phyloP scores from a whole-genome alignment of 306 rosid species.

The Sophora flavescens region DNA sequence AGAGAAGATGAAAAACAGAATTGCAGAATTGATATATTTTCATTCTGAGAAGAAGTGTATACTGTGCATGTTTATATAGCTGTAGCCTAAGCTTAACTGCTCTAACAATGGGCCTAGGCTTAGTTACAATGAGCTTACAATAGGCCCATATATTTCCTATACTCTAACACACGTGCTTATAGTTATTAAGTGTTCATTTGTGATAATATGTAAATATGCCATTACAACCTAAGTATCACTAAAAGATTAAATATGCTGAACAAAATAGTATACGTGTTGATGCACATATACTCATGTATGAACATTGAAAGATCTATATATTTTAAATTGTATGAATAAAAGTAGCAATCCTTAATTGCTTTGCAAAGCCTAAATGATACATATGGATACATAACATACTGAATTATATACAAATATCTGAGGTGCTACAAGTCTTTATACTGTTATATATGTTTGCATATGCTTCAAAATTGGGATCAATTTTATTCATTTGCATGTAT shows the following conservation, averaged over 20 bases:
- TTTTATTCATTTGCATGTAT: slow-evolving; percentile 16
- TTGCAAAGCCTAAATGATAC: slow-evolving; percentile 1
- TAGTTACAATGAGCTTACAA: too few relatives aligned
- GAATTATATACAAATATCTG: neutral
- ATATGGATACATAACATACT: neutral
- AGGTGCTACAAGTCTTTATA: neutral
- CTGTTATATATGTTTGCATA: slow-evolving; percentile 2
- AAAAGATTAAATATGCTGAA: neutral
- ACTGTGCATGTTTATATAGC: too few relatives aligned
- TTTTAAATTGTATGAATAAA: slow-evolving; percentile 7
- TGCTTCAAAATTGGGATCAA: slow-evolving; percentile 8
- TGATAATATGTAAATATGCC: neutral
- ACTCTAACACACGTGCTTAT: neutral
- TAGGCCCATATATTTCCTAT: too few relatives aligned
- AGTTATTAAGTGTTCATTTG: neutral
- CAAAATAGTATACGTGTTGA: neutral
- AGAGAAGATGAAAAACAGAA: too few relatives aligned
- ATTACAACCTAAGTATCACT: neutral
- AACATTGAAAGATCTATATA: neutral
- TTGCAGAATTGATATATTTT: too few relatives aligned
- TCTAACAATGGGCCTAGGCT: too few relatives aligned
- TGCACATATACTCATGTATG: slow-evolving; percentile 4
- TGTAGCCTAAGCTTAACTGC: too few relatives aligned
- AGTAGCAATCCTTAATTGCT: neutral
- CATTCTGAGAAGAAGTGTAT: too few relatives aligned